Base-by-base conservation (phyloP, 495 filamentous ascomycete genomes). In the Tetracladium marchalianum region DNA sequence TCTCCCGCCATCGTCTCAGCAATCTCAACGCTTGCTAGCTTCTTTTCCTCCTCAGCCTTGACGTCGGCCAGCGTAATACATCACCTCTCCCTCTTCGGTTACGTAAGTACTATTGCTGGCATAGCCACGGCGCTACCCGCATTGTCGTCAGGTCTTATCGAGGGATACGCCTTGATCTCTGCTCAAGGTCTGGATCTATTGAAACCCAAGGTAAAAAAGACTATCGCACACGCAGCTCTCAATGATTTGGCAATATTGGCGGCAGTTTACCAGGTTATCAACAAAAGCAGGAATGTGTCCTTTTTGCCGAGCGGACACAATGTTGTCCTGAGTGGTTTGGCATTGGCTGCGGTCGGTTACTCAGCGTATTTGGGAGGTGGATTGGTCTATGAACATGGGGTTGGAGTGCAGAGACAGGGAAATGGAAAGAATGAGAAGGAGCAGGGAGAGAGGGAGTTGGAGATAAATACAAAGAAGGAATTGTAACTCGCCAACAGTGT, bases 391-490 rank as follows among this genome's bases (percentile, higher is more conserved):
- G 16, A 22, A 13, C 39, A 43, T 31, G 46, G 46, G 11, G 46
- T 43, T 12, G 46, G 46, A 13, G 46, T 49, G 18, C 46, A 49
- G 16, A 27, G 46, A 5, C 35, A 36, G 46, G 46, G 46, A 37
- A n/a, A 37, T 8, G 46, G 36, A 10, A 16, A 19, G 11, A 22
- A 49, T 39, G 11, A 35, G 31, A 47, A 47, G 45, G 18, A 47
- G 45, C 19, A 41, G 24, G 7, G 19, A 6, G 6, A n/a, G 31
- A 44, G 36, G 43, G 32, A 37, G 12, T n/a, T 16, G 16, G 10
- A 36, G 35, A 4, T 36, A 9, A 5, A 36, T 3, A 9, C 12
- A 36, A 36, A 36, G 9, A 36, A 36, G 35, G 35, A 36, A 16
- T 16, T 36, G 12, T 36, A 36, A 36, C 3, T 27, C 7, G 3